Conservation (phyloP, 345 rosid genomes). For the Eucalyptus dawsonii region DNA sequence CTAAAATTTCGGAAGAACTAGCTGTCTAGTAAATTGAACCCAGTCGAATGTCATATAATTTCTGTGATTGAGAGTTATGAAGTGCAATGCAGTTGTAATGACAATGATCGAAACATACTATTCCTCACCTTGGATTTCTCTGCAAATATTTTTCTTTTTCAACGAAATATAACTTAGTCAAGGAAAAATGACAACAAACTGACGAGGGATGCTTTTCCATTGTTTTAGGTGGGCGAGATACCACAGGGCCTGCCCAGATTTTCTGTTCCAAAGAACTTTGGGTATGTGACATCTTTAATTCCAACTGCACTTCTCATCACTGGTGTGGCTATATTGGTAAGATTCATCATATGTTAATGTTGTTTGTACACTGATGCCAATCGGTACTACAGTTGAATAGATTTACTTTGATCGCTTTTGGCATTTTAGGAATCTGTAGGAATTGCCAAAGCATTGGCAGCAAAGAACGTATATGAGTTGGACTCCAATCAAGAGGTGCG, state of each 20-base stretch:
- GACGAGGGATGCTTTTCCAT: not conserved
- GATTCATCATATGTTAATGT: not conserved
- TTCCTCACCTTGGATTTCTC: not conserved
- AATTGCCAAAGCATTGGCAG: slow-evolving; percentile 98
- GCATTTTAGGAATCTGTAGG: slow-evolving; percentile 87
- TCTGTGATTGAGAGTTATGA: not conserved
- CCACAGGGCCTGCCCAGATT: slow-evolving; percentile 93
- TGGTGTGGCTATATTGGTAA: slow-evolving; percentile 96
- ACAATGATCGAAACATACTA: not conserved
- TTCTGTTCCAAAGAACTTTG: slow-evolving; percentile 66
- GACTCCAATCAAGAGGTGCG: slow-evolving; percentile 94
- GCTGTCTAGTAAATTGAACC: not conserved
- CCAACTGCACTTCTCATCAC: slow-evolving; percentile 91
- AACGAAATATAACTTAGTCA: not conserved
- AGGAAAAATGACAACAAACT: not conserved
- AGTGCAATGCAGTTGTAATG: not conserved
- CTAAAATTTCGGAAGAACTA: not conserved
- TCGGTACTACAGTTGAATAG: not conserved
- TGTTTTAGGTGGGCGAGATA: slow-evolving; percentile 85
- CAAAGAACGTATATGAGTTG: slow-evolving; percentile 89
- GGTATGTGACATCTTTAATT: slow-evolving; percentile 54
- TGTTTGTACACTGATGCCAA: not conserved
- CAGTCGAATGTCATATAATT: not conserved
- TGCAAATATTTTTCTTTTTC: not conserved
- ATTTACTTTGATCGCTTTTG: not conserved